phyloP scores from a whole-genome alignment of 169 alveolate species.

The Toxoplasma gondii region DNA sequence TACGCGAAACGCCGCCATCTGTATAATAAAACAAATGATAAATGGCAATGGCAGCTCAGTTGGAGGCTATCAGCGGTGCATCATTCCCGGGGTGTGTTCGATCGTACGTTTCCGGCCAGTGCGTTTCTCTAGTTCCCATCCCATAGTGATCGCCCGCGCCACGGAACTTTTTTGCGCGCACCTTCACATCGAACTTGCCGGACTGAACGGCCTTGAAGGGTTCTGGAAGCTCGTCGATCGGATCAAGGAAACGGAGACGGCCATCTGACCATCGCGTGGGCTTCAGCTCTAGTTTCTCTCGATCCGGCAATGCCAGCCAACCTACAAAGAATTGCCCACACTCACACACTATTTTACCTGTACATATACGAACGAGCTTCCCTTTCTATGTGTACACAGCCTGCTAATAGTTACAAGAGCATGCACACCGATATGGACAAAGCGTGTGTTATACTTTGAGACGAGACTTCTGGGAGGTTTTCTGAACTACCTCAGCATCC shows the following conservation, averaged over 20 bases:
- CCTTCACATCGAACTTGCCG: conserved; percentile 78
- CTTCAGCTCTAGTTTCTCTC: conserved; percentile 72
- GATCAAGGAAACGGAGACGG: conserved; percentile 76
- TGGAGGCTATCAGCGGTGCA: no score
- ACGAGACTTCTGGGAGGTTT: background rate
- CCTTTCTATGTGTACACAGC: background rate
- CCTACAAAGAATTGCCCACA: conserved; percentile 53
- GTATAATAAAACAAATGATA: no score
- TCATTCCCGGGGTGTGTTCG: no score
- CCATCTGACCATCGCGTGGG: conserved; percentile 75
- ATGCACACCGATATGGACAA: background rate
- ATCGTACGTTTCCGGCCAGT: no score
- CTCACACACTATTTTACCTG: background rate
- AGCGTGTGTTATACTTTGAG: no score
- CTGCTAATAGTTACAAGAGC: background rate
- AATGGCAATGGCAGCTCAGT: no score
- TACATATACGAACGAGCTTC: background rate
- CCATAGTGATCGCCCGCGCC: no score
- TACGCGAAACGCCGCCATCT: no score
- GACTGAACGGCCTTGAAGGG: conserved; percentile 73
- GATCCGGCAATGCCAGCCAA: conserved; percentile 77
- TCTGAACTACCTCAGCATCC: background rate
- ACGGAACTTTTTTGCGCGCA: background rate
- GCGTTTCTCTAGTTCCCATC: no score
- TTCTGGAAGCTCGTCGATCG: conserved; percentile 70